Percentiles rank a stretch among this genome's conserved stretches.
Evolutionary conservation across 192 early-diverging fungal species (phyloP).

Genomic region (Glomus cerebriforme): DNA sequence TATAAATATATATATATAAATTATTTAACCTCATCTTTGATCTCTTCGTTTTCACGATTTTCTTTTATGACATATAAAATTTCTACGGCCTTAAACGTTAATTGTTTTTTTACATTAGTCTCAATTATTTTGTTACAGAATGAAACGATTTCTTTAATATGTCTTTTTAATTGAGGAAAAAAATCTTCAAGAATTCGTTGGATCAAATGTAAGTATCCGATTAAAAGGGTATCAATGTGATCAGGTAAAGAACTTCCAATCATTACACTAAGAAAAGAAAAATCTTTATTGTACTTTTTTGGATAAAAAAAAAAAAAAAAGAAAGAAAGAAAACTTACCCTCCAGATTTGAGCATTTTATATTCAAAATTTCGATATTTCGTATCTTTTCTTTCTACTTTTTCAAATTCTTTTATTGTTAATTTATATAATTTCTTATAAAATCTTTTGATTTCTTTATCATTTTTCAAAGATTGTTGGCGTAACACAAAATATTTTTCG

Average conservation of each 20-base stretch:
- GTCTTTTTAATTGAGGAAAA: neutral
- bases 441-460: neutral
- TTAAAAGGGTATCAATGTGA: neutral
- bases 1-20: too few relatives aligned
- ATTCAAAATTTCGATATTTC: neutral
- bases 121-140: neutral
- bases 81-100: neutral
- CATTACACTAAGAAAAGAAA: neutral
- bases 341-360: neutral
- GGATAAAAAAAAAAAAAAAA: neutral
- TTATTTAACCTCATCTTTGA: neutral
- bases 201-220: neutral
- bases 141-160: neutral
- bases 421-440: neutral
- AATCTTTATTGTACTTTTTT: neutral
- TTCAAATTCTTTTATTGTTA: neutral
- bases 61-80: neutral
- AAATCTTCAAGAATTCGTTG: neutral
- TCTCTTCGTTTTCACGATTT: neutral
- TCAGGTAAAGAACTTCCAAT: neutral
- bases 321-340: neutral
- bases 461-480: neutral
- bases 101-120: neutral
- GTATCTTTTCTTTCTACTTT: neutral
- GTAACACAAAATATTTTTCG: neutral